A percentile compares a stretch with the other conserved stretches of the same genome.
Conservation (phyloP, 2,329 filamentous ascomycete species). For the Apiospora phragmitis region DNA sequence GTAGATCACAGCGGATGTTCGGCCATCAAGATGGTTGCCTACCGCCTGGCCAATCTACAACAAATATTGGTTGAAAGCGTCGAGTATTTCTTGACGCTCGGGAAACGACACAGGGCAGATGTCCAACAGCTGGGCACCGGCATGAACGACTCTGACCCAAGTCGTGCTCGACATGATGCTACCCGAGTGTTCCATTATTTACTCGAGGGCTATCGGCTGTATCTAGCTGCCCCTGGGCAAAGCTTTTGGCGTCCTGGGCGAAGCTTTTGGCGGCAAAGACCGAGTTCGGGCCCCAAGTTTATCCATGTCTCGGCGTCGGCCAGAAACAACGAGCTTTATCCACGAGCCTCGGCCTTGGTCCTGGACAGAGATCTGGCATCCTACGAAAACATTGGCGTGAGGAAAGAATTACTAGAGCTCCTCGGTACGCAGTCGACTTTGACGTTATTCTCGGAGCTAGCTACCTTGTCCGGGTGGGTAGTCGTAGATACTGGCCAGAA, state of each 20-base stretch:
- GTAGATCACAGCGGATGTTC: slow-evolving; percentile 5
- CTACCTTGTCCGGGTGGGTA: not conserved
- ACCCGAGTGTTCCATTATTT: not conserved
- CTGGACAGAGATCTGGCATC: not conserved
- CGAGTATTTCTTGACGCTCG: not conserved
- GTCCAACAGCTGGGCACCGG: not conserved
- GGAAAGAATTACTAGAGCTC: not conserved
- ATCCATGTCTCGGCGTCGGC: not conserved
- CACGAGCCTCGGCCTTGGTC: not conserved
- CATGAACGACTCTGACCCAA: not conserved
- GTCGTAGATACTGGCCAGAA: not conserved
- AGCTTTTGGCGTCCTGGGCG: not conserved
- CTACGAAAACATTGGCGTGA: not conserved
- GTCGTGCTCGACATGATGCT: too few species aligned
- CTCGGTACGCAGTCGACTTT: not conserved
- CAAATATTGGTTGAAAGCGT: not conserved
- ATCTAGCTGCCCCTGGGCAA: not conserved
- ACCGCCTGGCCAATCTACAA: not conserved
- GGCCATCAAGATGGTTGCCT: not conserved
- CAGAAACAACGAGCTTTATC: not conserved
- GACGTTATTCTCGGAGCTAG: not conserved
- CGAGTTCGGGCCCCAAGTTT: not conserved
- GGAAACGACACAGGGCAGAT: not conserved
- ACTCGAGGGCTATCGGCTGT: not conserved
- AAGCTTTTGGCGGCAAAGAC: not conserved